These are phyloP conservation scores for Gracilariopsis chorda DNA, from an alignment of 23 red algal species.

Conservation along the genomic window DNA sequence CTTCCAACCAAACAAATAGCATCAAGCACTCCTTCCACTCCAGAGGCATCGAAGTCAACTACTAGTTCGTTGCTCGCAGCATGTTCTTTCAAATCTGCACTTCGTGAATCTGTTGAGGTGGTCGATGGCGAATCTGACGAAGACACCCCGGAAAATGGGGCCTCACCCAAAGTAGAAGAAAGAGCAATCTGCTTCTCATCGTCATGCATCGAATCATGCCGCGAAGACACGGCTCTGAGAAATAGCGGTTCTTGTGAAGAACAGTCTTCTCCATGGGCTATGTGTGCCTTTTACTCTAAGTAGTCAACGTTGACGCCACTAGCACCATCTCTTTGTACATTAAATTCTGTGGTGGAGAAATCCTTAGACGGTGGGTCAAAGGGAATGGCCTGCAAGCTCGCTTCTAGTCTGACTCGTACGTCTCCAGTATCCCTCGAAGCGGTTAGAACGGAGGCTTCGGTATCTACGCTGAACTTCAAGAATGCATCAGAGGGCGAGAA, in stretches of 20 bases:
- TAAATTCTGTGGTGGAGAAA: background rate
- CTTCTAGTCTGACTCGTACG: background rate
- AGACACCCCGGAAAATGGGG: too few relatives aligned
- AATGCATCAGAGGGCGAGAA: conserved; percentile 4
- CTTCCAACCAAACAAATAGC: conserved; percentile 22
- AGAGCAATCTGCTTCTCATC: too few relatives aligned
- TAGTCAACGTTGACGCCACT: background rate
- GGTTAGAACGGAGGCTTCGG: background rate
- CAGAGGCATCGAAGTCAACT: background rate
- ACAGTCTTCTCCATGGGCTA: too few relatives aligned
- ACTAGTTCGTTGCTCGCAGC: too few relatives aligned
- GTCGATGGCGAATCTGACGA: too few relatives aligned
- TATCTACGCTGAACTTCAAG: background rate
- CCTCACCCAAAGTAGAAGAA: too few relatives aligned
- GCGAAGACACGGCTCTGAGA: too few relatives aligned
- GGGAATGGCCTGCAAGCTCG: background rate
- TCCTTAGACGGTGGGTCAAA: background rate
- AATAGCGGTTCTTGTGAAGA: too few relatives aligned
- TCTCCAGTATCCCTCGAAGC: background rate
- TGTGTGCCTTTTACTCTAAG: too few relatives aligned
- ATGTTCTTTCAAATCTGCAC: too few relatives aligned
- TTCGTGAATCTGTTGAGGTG: too few relatives aligned
- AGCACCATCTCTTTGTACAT: background rate
- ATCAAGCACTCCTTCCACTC: conserved; percentile 30
- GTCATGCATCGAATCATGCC: too few relatives aligned